Percentiles rank a stretch among this genome's conserved stretches.
These are phyloP conservation scores for Mycena haematopus DNA, from an alignment of 768 basidiomycete species.

Conservation along the genomic window DNA sequence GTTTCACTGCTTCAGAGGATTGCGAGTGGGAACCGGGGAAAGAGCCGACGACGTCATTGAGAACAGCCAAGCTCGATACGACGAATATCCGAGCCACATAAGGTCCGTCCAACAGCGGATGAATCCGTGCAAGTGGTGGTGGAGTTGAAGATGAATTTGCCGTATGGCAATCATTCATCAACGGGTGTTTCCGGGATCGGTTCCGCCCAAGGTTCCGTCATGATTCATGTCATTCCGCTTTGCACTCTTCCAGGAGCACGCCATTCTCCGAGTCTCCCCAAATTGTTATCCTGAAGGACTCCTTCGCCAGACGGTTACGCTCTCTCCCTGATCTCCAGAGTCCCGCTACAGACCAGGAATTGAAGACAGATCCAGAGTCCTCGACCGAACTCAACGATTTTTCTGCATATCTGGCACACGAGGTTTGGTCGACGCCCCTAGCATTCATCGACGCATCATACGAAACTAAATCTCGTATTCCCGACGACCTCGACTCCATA, in stretches of 20 bases:
- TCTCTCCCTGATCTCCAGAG: constrained; percentile 33
- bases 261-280: constrained; percentile 26
- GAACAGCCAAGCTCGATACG: no score
- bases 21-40: no score
- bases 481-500: constrained; percentile 43
- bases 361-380: constrained; percentile 29
- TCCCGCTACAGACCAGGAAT: constrained; percentile 17
- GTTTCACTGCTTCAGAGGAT: no score
- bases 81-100: no score
- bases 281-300: constrained; percentile 50
- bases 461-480: constrained; percentile 39
- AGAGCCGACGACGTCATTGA: no score
- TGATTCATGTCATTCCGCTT: neutral
- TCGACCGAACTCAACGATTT: constrained; percentile 56
- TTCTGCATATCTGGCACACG: constrained; percentile 54
- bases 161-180: no score
- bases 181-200: neutral
- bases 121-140: no score
- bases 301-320: constrained; percentile 49
- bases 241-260: neutral
- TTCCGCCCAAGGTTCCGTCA: no score
- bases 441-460: constrained; percentile 45
- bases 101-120: no score
- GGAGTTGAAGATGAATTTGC: no score
- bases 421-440: constrained; percentile 52